Evolutionary conservation across 228 moss, liverwort and hornwort species (phyloP).

Genomic region (Sphagnum fallax): DNA sequence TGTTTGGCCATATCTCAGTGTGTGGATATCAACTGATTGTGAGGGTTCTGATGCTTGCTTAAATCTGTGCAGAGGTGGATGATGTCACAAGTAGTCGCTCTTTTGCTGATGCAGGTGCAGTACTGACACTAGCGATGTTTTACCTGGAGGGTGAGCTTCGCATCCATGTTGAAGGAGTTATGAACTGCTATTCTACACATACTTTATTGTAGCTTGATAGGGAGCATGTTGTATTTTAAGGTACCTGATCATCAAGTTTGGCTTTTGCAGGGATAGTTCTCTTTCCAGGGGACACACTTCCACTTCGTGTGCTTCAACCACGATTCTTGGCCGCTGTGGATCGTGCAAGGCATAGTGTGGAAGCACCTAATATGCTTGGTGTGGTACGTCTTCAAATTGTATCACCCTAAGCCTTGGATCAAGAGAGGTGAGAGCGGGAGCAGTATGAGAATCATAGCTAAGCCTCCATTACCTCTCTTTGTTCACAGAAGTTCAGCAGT

Average conservation of each 20-base stretch:
- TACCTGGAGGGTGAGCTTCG: constrained; percentile 74
- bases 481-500: too few species aligned
- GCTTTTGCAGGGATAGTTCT: constrained; percentile 65
- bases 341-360: constrained; percentile 73
- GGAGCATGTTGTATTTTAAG: too few species aligned
- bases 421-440: too few species aligned
- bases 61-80: constrained; percentile 60
- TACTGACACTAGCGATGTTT: constrained; percentile 86
- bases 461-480: too few species aligned
- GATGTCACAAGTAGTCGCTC: constrained; percentile 60
- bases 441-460: too few species aligned
- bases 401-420: not conserved
- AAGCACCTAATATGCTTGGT: constrained; percentile 79
- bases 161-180: too few species aligned
- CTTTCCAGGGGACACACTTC: constrained; percentile 84
- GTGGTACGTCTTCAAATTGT: constrained; percentile 23
- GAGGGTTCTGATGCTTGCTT: too few species aligned
- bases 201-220: too few species aligned
- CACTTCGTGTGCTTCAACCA: constrained; percentile 81
- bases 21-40: too few species aligned
- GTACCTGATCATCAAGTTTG: not conserved
- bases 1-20: too few species aligned
- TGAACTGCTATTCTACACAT: too few species aligned
- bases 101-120: constrained; percentile 74
- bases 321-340: constrained; percentile 91